Evolutionary conservation across 225 moss, liverwort and hornwort genomes (phyloP), one percentile per base, ranked within the genome.

Genomic region (Pleurozium schreberi): DNA sequence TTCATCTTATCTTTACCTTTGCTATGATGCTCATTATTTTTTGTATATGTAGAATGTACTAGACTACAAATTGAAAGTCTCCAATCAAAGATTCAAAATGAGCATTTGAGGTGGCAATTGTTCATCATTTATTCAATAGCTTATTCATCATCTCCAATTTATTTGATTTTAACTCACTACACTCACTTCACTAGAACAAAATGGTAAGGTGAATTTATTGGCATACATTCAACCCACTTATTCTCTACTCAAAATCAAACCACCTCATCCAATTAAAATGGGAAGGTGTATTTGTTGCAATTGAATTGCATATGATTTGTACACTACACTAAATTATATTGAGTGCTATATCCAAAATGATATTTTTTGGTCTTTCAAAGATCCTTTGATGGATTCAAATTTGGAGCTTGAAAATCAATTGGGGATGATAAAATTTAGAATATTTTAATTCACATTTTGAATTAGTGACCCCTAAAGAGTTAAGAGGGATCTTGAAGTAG

Each of bases 271-370:
- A n/a, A 68, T n/a, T 22, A n/a, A 12, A 38, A n/a, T n/a, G 11
- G 4, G 0, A 66, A n/a, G 21, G n/a, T 22, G 12, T 22, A 12
- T 68, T 66, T n/a, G 12, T n/a, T 68, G 20, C 12, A 68, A 1
- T 68, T n/a, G n/a, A 68, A 12, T 0, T 22, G 7, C 12, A 1
- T 68, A 22, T 2, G 7, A 12, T 22, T n/a, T n/a, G 6, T 68
- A 8, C 0, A 70, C 14, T 8, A 15, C 0, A 26, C 15, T 25
- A 70, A 8, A 70, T 42, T 25, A 42, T 42, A 8, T 14, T 25
- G 14, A 25, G 40, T 40, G 25, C 0, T 0, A 0, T 25, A 40
- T 69, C 8, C 8, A 40, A 8, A 69, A 14, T 40, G 4, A 2
- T 40, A 13, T 69, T 23, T 22, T 4, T 14, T 5, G 14, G n/a